Evolutionary conservation across 2,329 filamentous ascomycete species (phyloP), one percentile per base, ranked within the genome.

Genomic region (Blastomyces emzantsi): DNA sequence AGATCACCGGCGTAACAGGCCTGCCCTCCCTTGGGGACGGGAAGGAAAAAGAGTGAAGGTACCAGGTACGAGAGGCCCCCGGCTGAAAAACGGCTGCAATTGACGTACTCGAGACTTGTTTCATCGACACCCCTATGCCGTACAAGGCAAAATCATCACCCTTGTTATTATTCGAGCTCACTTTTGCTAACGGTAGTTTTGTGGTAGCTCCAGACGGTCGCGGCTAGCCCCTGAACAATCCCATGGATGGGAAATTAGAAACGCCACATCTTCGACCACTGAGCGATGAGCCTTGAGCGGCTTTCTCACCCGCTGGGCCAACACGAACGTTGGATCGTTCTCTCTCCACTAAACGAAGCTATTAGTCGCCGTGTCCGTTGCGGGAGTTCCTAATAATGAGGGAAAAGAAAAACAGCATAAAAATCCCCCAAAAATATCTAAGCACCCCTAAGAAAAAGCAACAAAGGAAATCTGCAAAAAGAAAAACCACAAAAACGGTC

Each of bases 181-280:
- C 30, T 41, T 43, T 11, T 28, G 4, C 22, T 13, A 41, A 45
- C 56, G 22, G 30, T 8, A 25, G n/a, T n/a, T 30, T 36, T 33
- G 7, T 28, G 36, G 39, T 25, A 30, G 36, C 39, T 55, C 61
- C 28, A 56, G 17, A 19, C 7, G 13, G 25, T 62, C 55, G 62
- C 51, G 60, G 60, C 60, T 52, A 55, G 57, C 45, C 60, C 55
- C 54, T 60, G 49, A 47, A 36, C 52, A 45, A 54, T 55, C 51
- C 62, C 65, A 66, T 60, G 65, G 65, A 8, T 64, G 61, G 47
- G 66, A 67, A 67, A 69, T 64, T 60, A 69, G 67, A 68, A 64
- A 64, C 51, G 62, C 66, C 69, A 67, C 67, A 67, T 54, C 30
- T 41, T 22, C 58, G 39, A 33, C 47, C 47, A 52, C 59, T 61